Evolutionary conservation across 257 asterid species (phyloP), one percentile per base, ranked within the genome.

Genomic region (Scutellaria galericulata): DNA sequence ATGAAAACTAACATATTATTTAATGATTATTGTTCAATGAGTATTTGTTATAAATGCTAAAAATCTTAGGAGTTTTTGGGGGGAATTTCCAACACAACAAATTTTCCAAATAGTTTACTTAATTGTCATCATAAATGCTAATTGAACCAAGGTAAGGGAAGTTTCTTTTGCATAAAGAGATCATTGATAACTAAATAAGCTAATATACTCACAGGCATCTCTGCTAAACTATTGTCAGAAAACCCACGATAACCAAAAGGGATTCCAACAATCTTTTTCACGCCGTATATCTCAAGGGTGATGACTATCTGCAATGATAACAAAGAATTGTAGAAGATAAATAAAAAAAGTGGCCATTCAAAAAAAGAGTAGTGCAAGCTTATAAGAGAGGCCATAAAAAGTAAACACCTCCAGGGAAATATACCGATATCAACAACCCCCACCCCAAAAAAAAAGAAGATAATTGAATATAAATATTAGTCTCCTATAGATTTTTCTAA

Each of bases 221-320:
- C 98, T 24, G 84, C 73, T 78, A 87, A 85, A 67, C 63, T 88
- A 66, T 56, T 63, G 77, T 92, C 95, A 7, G 93, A 84, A 78
- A 92, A 92, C 11, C 98, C 98, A 71, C 98, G 99, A 80, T 95
- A 95, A 24, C 99, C 99, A 71, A 88, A 94, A 39, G 98, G 98
- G 73, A 95, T 95, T 55, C 98, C 98, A 10, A 84, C 87, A 39
- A 90, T 91, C 87, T 86, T 77, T 73, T 83, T 90, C 81, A 92
- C 96, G 20, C 98, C 97, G 82, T 95, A 92, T 75, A 90, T 88
- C 85, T 90, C 96, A 75, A 92, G 99, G 68, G 98, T 88, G 77
- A 92, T 87, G 64, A 90, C 98, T 44, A 95, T 87, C 97, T 95
- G 89, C 85, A 72, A 55, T 57, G 68, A 82, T 68, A 48, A 67